A percentile compares a stretch with the other conserved stretches of the same genome.
Evolutionary conservation across 2,329 filamentous ascomycete species (phyloP).

Genomic region (Orbilia brochopaga): DNA sequence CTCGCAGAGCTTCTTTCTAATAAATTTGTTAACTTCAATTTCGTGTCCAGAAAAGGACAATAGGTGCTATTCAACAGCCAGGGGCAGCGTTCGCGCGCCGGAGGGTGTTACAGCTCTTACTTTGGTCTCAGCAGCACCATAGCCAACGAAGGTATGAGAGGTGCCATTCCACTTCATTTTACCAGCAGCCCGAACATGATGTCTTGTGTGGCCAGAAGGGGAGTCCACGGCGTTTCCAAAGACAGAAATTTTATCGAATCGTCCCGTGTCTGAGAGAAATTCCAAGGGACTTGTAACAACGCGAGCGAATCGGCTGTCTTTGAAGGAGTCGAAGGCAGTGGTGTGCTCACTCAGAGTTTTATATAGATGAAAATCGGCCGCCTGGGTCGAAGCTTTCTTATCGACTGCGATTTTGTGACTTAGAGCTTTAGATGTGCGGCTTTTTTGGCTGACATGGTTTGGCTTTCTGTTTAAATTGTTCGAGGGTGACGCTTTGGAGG

Average conservation of each 20-base stretch:
- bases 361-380: conserved; percentile 34
- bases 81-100: neutral
- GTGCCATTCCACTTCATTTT: conserved; percentile 28
- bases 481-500: neutral
- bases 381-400: neutral
- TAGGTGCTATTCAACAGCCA: neutral
- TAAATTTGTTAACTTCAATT: conserved; percentile 11
- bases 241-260: conserved; percentile 33
- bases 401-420: neutral
- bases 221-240: conserved; percentile 19
- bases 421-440: neutral
- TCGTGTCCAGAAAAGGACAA: neutral
- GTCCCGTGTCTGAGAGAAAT: conserved; percentile 27
- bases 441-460: conserved; percentile 1
- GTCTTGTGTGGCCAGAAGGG: neutral
- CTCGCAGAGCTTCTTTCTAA: conserved; percentile 22
- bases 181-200: conserved; percentile 39
- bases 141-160: conserved; percentile 23
- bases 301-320: conserved; percentile 10
- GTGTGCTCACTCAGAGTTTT: conserved; percentile 24
- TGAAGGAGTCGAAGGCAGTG: conserved; percentile 9
- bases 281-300: conserved; percentile 6
- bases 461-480: neutral
- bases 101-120: conserved; percentile 1
- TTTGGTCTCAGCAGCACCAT: conserved; percentile 26